Evolutionary conservation across 805 yeast genomes (phyloP).

Genomic region (Pichia gijzeniarum): DNA sequence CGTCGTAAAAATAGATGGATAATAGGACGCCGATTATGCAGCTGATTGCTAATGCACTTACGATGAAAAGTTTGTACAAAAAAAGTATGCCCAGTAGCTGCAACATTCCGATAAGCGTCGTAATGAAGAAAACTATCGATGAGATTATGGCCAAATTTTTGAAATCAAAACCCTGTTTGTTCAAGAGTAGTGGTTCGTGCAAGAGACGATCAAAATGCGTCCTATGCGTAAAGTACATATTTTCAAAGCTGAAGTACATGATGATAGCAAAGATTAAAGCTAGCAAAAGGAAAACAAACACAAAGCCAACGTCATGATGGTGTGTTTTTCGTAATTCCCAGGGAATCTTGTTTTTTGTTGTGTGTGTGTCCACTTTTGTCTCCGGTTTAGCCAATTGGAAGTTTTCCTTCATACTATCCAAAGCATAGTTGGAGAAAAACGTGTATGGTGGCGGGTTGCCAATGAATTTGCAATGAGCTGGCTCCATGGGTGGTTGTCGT

Average conservation of each 20-base stretch:
- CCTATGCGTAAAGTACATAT: background rate
- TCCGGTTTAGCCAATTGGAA: background rate
- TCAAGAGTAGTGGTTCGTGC: background rate
- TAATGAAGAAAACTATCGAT: background rate
- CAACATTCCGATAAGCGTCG: background rate
- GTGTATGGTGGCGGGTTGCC: too few species aligned
- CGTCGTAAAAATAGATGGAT: background rate
- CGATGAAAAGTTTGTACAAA: constrained; percentile 1
- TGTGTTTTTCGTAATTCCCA: constrained; percentile 44
- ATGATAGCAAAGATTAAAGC: constrained; percentile 64
- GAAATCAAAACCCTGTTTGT: background rate
- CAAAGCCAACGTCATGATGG: constrained; percentile 67
- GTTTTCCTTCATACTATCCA: background rate
- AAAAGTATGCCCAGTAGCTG: constrained; percentile 4
- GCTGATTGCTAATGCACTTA: constrained; percentile 1
- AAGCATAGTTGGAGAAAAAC: too few species aligned
- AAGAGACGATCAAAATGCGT: background rate
- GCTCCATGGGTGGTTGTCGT: too few species aligned
- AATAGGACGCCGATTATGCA: background rate
- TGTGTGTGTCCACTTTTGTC: too few species aligned
- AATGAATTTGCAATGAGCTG: too few species aligned
- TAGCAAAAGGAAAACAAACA: constrained; percentile 38
- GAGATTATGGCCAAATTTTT: background rate
- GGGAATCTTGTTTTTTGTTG: constrained; percentile 5
- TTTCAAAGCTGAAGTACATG: constrained; percentile 44